A percentile compares a stretch with the other conserved stretches of the same genome.
phyloP scores from a whole-genome alignment of 495 filamentous ascomycete genomes.

The Sporormia fimetaria region DNA sequence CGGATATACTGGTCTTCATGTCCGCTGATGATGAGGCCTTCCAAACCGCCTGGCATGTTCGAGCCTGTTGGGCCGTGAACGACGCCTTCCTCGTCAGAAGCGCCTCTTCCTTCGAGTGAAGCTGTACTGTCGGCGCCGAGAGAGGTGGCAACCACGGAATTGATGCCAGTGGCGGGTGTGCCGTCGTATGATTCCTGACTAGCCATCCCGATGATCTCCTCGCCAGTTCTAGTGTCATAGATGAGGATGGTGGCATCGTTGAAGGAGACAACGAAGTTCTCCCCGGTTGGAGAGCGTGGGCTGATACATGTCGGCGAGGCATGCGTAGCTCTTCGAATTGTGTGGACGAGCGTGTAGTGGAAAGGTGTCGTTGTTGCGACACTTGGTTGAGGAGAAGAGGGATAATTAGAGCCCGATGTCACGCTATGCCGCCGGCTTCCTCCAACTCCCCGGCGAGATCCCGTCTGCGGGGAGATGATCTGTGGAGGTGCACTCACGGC shows the following conservation, averaged over 20 bases:
- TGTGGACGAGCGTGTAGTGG: slow-evolving; percentile 62
- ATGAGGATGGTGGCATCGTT: slow-evolving; percentile 80
- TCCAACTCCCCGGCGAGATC: slow-evolving; percentile 52
- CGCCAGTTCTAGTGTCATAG: slow-evolving; percentile 82
- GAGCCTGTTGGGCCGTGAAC: slow-evolving; percentile 74
- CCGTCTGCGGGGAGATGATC: slow-evolving; percentile 64
- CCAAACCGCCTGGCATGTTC: slow-evolving; percentile 56
- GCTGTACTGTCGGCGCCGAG: slow-evolving; percentile 61
- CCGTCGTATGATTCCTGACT: slow-evolving; percentile 88
- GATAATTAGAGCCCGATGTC: slow-evolving; percentile 81
- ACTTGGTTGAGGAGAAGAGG: slow-evolving; percentile 79
- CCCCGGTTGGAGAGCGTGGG: slow-evolving; percentile 70
- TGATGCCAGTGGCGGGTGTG: slow-evolving; percentile 71
- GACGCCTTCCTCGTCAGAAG: slow-evolving; percentile 54
- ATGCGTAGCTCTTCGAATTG: slow-evolving; percentile 59
- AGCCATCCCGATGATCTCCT: slow-evolving; percentile 84
- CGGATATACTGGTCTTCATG: slow-evolving; percentile 92
- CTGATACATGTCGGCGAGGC: slow-evolving; percentile 80
- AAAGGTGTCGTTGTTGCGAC: slow-evolving; percentile 59
- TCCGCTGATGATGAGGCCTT: slow-evolving; percentile 86
- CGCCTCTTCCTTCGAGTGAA: slow-evolving; percentile 50
- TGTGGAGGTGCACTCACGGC: slow-evolving; percentile 86
- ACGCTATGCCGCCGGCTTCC: slow-evolving; percentile 81
- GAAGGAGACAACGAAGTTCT: slow-evolving; percentile 88
- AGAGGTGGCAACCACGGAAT: slow-evolving; percentile 81